Base-by-base conservation (phyloP, 2,329 filamentous ascomycete genomes). In the Sporothrix variecibatus region DNA sequence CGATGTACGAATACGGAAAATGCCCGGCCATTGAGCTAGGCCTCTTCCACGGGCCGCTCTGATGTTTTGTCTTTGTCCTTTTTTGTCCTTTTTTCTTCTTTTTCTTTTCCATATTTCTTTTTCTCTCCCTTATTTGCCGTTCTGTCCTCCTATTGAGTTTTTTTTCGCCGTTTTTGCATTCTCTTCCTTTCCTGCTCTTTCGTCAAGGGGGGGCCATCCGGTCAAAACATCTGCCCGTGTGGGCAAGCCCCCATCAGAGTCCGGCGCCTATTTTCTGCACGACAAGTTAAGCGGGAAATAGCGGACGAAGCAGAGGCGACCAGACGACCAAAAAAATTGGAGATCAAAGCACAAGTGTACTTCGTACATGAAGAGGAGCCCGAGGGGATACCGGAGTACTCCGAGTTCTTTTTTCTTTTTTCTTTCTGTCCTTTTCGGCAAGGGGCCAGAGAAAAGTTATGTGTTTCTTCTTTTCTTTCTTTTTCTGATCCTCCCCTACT, bases 41-140 rank as follows among this genome's bases (percentile, higher is more conserved):
- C 67, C 67, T 70, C 51, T 23, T 40, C 49, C 34, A 43, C 34
- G n/a, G 68, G 68, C 68, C 68, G 51, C 49, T 71, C 68, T 58
- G 49, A 40, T 60, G 28, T 71, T 71, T 17, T 26, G 34, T 20
- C 28, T 46, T 28, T 26, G 26, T 38, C 43, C 20, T 17, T n/a
- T 28, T 46, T 4, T 15, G 31, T 34, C 28, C 7, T 46, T 43
- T n/a, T 43, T 23, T 65, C 20, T 40, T 46, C 38, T 46, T 28
- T 28, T 34, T 26, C 38, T 62, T 43, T 31, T n/a, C 58, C 11
- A 26, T 43, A 23, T 40, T n/a, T 5, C 31, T 64, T 40, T 58
- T 58, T 60, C 15, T 17, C 56, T 60, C 28, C 17, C 56, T 20
- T 20, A 20, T 34, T 60, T 34, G 4, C 26, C 56, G 15, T 60